Conservation (phyloP, 2,329 filamentous ascomycete species). For the Aspergillus melleus region DNA sequence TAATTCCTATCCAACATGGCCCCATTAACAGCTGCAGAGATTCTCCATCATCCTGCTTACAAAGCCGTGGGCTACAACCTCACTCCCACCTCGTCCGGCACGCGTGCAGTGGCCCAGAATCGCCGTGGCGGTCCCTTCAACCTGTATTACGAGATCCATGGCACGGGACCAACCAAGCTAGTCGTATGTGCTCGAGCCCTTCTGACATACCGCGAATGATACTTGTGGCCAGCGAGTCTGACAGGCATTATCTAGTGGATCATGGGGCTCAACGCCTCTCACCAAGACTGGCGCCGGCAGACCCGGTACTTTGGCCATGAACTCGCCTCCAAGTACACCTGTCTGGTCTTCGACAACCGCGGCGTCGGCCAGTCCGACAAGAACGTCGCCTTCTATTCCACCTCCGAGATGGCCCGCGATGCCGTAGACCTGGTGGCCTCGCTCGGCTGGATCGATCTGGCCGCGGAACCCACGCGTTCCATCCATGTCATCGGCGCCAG, state of each 20-base stretch:
- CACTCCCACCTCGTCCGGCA: slow-evolving; percentile 63
- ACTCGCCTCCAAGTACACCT: slow-evolving; percentile 65
- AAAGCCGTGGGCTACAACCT: slow-evolving; percentile 46
- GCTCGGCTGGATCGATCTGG: slow-evolving; percentile 62
- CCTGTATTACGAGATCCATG: slow-evolving; percentile 79
- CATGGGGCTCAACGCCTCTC: slow-evolving; percentile 73
- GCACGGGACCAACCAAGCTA: slow-evolving; percentile 68
- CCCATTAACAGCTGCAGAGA: slow-evolving; percentile 32
- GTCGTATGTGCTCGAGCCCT: slow-evolving; percentile 58
- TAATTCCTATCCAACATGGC: slow-evolving; percentile 12
- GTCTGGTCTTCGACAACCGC: slow-evolving; percentile 78
- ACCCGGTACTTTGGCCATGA: slow-evolving; percentile 79
- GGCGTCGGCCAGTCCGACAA: slow-evolving; percentile 80
- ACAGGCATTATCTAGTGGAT: slow-evolving; percentile 59
- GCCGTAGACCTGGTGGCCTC: slow-evolving; percentile 67
- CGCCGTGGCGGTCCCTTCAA: slow-evolving; percentile 70
- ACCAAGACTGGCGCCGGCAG: slow-evolving; percentile 77
- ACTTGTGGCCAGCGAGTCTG: too few species aligned
- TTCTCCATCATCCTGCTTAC: slow-evolving; percentile 35
- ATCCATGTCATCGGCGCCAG: slow-evolving; percentile 75
- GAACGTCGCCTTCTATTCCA: slow-evolving; percentile 75
- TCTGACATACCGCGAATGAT: background rate
- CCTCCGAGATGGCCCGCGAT: slow-evolving; percentile 81
- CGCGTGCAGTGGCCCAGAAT: slow-evolving; percentile 63
- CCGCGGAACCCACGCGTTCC: slow-evolving; percentile 43